A percentile compares a stretch with the other conserved stretches of the same genome.
Conservation (phyloP, 345 rosid species). For the Arabidopsis suecica region DNA sequence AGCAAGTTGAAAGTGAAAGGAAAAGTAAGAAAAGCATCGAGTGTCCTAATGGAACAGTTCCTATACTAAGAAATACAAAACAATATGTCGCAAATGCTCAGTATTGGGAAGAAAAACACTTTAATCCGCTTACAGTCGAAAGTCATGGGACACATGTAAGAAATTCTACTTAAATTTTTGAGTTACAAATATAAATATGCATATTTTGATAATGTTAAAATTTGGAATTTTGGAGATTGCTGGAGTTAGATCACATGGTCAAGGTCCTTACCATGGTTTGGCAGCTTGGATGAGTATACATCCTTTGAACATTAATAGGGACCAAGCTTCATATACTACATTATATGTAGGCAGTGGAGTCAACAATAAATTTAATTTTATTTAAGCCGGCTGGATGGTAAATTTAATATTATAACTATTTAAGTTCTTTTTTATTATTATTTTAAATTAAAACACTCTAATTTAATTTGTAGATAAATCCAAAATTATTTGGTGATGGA, state of each 20-base stretch:
- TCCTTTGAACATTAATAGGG: background rate
- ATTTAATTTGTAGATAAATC: background rate
- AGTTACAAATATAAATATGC: background rate
- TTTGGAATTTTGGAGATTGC: conserved; percentile 11
- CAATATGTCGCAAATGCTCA: background rate
- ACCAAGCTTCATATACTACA: conserved; percentile 8
- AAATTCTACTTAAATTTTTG: background rate
- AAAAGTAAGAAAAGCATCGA: background rate
- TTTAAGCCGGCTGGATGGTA: conserved; percentile 39
- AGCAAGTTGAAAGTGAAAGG: background rate
- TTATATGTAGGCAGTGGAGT: background rate
- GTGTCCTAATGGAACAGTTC: conserved; percentile 19
- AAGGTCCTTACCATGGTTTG: background rate
- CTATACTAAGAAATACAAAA: background rate
- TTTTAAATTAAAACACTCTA: background rate
- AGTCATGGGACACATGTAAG: conserved; percentile 26
- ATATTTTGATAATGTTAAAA: background rate
- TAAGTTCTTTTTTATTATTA: background rate
- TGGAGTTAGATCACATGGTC: conserved; percentile 5
- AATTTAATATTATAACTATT: background rate
- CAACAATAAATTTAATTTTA: conserved; percentile 6
- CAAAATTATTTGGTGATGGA: conserved; percentile 21
- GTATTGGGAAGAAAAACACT: background rate
- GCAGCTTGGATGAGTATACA: conserved; percentile 17
- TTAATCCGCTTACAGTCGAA: background rate